A percentile compares a stretch with the other conserved stretches of the same genome.
Evolutionary conservation across 1,284 basidiomycete genomes (phyloP).

Genomic region (Porogramme epimiltina): DNA sequence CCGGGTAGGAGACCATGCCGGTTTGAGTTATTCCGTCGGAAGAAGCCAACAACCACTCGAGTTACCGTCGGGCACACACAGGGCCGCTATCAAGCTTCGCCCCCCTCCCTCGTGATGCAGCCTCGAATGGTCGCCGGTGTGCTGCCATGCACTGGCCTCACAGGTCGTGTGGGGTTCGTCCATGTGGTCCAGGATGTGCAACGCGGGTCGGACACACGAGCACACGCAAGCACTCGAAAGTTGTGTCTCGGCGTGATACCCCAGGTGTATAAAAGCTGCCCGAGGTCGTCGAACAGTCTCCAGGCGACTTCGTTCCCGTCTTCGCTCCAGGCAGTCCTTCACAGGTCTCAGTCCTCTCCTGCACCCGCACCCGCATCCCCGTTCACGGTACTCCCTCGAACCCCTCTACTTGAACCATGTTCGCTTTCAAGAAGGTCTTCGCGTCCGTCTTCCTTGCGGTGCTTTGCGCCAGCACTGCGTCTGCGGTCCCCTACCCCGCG

Average conservation of each 20-base stretch:
- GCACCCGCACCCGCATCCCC: background rate
- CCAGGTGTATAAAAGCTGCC: constrained; percentile 10
- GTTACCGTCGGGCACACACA: too few species aligned
- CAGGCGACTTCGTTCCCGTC: constrained; percentile 18
- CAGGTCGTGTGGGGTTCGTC: too few species aligned
- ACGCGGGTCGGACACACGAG: too few species aligned
- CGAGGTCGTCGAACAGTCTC: background rate
- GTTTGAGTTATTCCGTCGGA: background rate
- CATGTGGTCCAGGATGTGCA: too few species aligned
- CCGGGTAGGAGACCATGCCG: too few species aligned
- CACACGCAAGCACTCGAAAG: too few species aligned
- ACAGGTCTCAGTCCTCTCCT: constrained; percentile 17
- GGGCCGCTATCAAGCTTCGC: too few species aligned
- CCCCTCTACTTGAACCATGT: constrained; percentile 15
- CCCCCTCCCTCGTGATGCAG: too few species aligned
- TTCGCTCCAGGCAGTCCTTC: constrained; percentile 20
- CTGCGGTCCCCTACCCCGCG: constrained; percentile 31
- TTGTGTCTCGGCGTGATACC: background rate
- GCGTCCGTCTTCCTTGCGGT: constrained; percentile 32
- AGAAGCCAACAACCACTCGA: too few species aligned
- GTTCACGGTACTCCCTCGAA: constrained; percentile 8
- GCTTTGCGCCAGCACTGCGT: constrained; percentile 25
- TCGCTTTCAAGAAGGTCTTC: constrained; percentile 32
- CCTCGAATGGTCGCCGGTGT: too few species aligned
- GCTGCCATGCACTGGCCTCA: too few species aligned